Percentiles rank a stretch among this genome's conserved stretches.
Conservation (phyloP, 495 filamentous ascomycete genomes). For the Aspergillus cavernicola region DNA sequence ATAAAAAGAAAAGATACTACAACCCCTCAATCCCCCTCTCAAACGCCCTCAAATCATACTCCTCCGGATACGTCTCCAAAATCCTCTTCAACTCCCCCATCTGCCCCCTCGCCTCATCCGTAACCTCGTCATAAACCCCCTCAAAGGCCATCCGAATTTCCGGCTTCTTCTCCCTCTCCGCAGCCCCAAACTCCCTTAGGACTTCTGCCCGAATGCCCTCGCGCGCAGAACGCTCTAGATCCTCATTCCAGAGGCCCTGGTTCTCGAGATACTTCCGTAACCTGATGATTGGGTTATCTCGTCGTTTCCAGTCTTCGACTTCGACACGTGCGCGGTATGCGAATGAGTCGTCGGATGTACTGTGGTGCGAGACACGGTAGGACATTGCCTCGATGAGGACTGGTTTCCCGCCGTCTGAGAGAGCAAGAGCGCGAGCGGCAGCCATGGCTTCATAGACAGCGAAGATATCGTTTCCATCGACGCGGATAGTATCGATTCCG, state of each 20-base stretch:
- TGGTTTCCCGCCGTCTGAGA: constrained; percentile 72
- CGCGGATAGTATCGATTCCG: constrained; percentile 93
- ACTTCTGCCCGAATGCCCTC: constrained; percentile 66
- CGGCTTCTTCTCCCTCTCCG: constrained; percentile 88
- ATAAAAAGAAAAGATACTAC: too few relatives aligned
- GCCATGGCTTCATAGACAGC: constrained; percentile 84
- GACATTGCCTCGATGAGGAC: constrained; percentile 96
- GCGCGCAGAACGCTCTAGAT: constrained; percentile 70
- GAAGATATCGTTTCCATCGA: constrained; percentile 97
- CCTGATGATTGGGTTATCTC: constrained; percentile 91
- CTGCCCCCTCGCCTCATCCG: constrained; percentile 75
- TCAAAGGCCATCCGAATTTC: constrained; percentile 73
- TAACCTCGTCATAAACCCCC: constrained; percentile 84
- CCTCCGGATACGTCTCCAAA: constrained; percentile 81
- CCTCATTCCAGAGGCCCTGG: constrained; percentile 77
- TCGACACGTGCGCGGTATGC: constrained; percentile 92
- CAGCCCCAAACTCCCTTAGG: constrained; percentile 77
- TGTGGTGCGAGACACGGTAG: constrained; percentile 95
- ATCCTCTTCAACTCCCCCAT: constrained; percentile 72
- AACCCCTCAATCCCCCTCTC: constrained; percentile 73
- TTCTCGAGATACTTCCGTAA: constrained; percentile 90
- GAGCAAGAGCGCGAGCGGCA: constrained; percentile 70
- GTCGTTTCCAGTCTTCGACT: constrained; percentile 95
- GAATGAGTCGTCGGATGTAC: constrained; percentile 95
- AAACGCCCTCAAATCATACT: constrained; percentile 82